These are phyloP conservation scores for Coemansia nantahalensis DNA, from an alignment of 192 early-diverging fungal species.

Conservation along the genomic window DNA sequence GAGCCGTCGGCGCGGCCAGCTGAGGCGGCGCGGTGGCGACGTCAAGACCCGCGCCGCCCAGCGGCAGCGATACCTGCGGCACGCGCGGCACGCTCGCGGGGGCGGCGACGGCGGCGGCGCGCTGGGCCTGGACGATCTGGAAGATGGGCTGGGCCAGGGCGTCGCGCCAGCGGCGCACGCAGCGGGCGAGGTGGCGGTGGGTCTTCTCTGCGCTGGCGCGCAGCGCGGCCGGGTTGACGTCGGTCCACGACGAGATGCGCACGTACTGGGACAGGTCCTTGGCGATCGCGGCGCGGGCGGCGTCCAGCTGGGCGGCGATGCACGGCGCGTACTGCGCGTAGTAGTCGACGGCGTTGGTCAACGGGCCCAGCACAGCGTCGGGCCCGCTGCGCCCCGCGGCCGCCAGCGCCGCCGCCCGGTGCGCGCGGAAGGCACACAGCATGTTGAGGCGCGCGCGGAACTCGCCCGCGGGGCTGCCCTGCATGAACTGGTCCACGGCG, in stretches of 20 bases:
- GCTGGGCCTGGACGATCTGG: conserved; percentile 44
- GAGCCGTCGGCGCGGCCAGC: background rate
- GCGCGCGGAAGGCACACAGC: conserved; percentile 57
- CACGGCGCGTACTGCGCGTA: conserved; percentile 71
- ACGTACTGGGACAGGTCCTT: conserved; percentile 93
- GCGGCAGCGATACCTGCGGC: conserved; percentile 16
- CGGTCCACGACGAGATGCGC: conserved; percentile 95
- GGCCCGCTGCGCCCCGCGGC: conserved; percentile 4
- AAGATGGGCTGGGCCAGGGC: conserved; percentile 72
- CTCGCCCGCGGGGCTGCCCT: conserved; percentile 74
- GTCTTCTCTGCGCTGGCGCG: conserved; percentile 87
- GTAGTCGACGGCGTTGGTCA: conserved; percentile 71
- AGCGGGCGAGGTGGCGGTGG: conserved; percentile 89
- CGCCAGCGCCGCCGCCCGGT: conserved; percentile 17
- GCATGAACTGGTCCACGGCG: conserved; percentile 81
- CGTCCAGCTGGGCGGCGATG: conserved; percentile 58
- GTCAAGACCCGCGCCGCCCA: conserved; percentile 22
- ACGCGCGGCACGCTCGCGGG: conserved; percentile 21
- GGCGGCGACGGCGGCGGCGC: conserved; percentile 19
- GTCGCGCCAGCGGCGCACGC: conserved; percentile 80
- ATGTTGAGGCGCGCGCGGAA: conserved; percentile 73
- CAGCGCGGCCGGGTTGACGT: conserved; percentile 90
- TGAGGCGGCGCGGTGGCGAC: background rate
- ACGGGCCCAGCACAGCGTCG: conserved; percentile 34
- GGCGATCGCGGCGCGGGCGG: conserved; percentile 67